phyloP scores from a whole-genome alignment of 2,329 filamentous ascomycete species.

The Xylariaceae sp. region DNA sequence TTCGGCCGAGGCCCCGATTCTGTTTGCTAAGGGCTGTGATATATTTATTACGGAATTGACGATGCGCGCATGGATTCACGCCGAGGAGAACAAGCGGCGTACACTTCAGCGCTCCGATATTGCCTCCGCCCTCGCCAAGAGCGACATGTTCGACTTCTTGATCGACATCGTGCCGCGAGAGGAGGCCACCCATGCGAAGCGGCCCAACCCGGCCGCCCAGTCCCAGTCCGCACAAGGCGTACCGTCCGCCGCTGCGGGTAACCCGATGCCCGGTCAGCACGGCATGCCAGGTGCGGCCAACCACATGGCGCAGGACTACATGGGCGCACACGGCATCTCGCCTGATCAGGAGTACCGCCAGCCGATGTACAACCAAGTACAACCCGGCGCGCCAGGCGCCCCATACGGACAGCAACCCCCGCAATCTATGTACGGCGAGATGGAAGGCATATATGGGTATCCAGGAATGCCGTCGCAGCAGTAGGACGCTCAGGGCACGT shows the following conservation, averaged over 20 bases:
- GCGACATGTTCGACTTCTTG: conserved; percentile 99
- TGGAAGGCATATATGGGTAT: conserved; percentile 83
- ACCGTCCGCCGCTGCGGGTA: conserved; percentile 43
- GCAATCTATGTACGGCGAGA: conserved; percentile 72
- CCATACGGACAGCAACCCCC: conserved; percentile 75
- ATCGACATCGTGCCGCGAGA: conserved; percentile 98
- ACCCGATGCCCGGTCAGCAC: conserved; percentile 51
- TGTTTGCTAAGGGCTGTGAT: conserved; percentile 97
- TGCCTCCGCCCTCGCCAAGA: conserved; percentile 90
- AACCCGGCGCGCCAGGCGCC: conserved; percentile 61
- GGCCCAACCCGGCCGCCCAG: conserved; percentile 53
- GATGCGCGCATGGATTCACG: conserved; percentile 99
- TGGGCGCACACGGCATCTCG: conserved; percentile 59
- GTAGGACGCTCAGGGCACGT: conserved; percentile 24
- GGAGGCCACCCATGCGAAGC: conserved; percentile 84
- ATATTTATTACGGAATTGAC: conserved; percentile 99
- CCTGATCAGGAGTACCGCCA: conserved; percentile 76
- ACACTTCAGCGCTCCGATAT: conserved; percentile 96
- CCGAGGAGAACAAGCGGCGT: conserved; percentile 95
- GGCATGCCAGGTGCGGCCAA: conserved; percentile 52
- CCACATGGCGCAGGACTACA: conserved; percentile 61
- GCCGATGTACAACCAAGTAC: conserved; percentile 79
- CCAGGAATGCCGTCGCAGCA: conserved; percentile 77
- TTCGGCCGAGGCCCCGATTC: conserved; percentile 92
- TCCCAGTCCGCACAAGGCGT: conserved; percentile 40